phyloP scores from a whole-genome alignment of 1,284 basidiomycete genomes.

The Trichosporon ovoides region DNA sequence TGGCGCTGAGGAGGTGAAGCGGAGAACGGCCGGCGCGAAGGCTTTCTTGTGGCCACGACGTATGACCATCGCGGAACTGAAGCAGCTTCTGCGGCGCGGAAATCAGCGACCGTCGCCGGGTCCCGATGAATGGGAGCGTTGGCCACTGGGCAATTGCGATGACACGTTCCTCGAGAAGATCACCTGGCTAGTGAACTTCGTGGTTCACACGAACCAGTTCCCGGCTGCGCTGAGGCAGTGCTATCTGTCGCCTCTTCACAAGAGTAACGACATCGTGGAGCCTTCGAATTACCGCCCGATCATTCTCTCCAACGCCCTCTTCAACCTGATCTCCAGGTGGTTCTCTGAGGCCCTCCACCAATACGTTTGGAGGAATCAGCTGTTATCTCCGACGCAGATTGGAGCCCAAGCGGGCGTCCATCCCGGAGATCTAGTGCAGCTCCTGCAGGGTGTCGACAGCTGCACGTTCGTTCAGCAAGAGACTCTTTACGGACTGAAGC shows the following conservation, averaged over 20 bases:
- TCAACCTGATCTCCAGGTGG: not conserved
- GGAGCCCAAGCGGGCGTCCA: slow-evolving; percentile 45
- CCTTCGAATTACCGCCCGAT: slow-evolving; percentile 41
- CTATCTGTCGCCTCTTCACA: slow-evolving; percentile 41
- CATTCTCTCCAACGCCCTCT: slow-evolving; percentile 28
- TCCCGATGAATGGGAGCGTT: slow-evolving; percentile 42
- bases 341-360: slow-evolving; percentile 20
- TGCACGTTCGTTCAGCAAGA: slow-evolving; percentile 26
- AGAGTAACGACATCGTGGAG: slow-evolving; percentile 27
- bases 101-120: slow-evolving; percentile 24
- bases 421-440: slow-evolving; percentile 35
- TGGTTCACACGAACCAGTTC: slow-evolving; percentile 30
- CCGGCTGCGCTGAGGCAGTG: slow-evolving; percentile 31
- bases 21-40: too few relatives aligned
- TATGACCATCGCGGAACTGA: too few relatives aligned
- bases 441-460: slow-evolving; percentile 30
- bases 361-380: slow-evolving; percentile 21
- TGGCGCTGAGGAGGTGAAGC: too few relatives aligned
- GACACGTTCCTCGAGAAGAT: slow-evolving; percentile 32
- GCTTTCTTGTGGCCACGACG: too few relatives aligned
- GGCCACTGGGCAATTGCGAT: slow-evolving; percentile 31
- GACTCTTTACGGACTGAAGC: slow-evolving; percentile 8
- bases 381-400: slow-evolving; percentile 41
- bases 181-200: slow-evolving; percentile 38
- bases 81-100: too few relatives aligned